Base-by-base conservation (phyloP, 345 rosid species). In the Hibiscus syriacus region DNA sequence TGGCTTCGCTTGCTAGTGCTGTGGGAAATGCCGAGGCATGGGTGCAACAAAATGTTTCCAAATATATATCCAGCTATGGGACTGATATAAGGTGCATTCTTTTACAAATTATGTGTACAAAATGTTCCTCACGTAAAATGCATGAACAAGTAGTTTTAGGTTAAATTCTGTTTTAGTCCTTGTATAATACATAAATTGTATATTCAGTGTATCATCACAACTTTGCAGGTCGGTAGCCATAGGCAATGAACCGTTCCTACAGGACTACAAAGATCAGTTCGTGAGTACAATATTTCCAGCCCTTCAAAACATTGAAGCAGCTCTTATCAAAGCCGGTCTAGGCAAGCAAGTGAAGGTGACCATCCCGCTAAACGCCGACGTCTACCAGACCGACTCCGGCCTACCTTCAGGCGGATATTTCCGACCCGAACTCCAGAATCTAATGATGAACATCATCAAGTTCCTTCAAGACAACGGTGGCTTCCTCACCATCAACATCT, bases 231-330 rank as follows among this genome's bases (percentile, higher is more conserved):
- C 79, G 27, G 97, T 92, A 43, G 98, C 97, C 0, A 92, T 95
- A 66, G 99, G 90, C 27, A 95, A 92, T 46, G 99, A 95, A 60
- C 98, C 98, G 16, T 88, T 95, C 72, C 84, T 95, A 19, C 78
- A 79, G 43, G 77, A 82, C 0, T 95, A 92, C 79, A 81, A 88
- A 17, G 89, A 86, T 72, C 79, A 12, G 41, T 88, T 70, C 81
- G 65, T 92, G 29, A 52, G 41, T 0, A 78, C 85, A 65, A 87
- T 89, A 45, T 87, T 82, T 46, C 97, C 98, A 13, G 99, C 98
- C 26, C 86, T 95, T 14, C 87, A 88, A 73, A 95, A 92, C 67
- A 67, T 92, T 61, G 92, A 58, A n/a, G 90, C 97, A 30, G 98
- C 98, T 62, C 74, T 95, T 17, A 86, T 95, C 55, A 95, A 95